Conservation (phyloP, 2,329 filamentous ascomycete genomes). For the Zymoseptoria ardabiliae region DNA sequence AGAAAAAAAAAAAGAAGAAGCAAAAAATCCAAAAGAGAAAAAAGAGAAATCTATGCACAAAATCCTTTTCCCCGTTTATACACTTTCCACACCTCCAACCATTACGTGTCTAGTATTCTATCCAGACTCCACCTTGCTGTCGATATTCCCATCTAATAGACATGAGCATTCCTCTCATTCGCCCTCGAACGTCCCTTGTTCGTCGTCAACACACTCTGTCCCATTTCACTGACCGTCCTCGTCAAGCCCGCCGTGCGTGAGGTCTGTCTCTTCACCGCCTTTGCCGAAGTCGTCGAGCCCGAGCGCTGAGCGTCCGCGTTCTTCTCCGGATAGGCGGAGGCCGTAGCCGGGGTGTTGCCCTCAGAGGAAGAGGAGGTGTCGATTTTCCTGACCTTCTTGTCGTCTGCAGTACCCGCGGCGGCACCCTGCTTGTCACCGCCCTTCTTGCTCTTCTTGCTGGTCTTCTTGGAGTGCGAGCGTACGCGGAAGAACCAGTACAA, state of each 20-base stretch:
- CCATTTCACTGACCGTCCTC: neutral
- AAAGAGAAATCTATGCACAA: neutral
- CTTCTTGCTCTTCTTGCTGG: conserved; percentile 13
- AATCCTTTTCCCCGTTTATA: neutral
- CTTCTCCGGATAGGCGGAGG: neutral
- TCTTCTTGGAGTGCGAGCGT: conserved; percentile 18
- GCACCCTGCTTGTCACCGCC: conserved; percentile 6
- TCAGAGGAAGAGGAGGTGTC: neutral
- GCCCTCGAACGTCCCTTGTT: conserved; percentile 13
- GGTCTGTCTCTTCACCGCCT: conserved; percentile 1
- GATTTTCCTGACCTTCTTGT: neutral
- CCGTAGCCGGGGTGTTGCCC: conserved; percentile 1
- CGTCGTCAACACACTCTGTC: conserved; percentile 5
- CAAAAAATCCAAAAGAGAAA: neutral
- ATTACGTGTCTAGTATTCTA: neutral
- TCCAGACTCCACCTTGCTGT: neutral
- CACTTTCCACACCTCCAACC: neutral
- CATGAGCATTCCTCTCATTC: conserved; percentile 16
- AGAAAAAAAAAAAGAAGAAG: neutral
- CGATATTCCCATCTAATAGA: neutral
- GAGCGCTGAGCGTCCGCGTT: neutral
- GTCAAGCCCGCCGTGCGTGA: neutral
- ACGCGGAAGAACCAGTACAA: conserved; percentile 60
- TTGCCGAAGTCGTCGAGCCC: neutral
- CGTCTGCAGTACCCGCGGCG: neutral